These are phyloP conservation scores for Boletus hoseneyae DNA, from an alignment of 1,284 basidiomycete species.

Conservation along the genomic window DNA sequence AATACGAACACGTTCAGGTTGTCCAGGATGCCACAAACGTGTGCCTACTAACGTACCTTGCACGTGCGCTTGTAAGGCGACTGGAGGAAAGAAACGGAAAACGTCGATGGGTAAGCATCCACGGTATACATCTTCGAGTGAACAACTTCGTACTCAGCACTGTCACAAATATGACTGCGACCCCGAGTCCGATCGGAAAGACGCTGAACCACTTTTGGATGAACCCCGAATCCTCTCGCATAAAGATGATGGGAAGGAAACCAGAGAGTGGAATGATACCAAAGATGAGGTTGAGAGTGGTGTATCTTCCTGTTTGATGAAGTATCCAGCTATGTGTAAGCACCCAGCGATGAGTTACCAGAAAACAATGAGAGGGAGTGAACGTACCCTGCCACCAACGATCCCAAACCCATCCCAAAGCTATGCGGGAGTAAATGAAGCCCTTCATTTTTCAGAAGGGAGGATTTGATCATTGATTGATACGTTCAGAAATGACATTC, in stretches of 20 bases:
- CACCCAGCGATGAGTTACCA: not conserved
- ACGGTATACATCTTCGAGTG: not conserved
- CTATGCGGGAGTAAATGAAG: constrained; percentile 18
- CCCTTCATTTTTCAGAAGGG: constrained; percentile 1
- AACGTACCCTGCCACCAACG: constrained; percentile 8
- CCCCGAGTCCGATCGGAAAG: constrained; percentile 16
- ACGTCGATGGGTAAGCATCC: not conserved
- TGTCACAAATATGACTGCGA: constrained; percentile 13
- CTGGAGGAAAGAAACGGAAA: not conserved
- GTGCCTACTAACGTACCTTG: constrained; percentile 4
- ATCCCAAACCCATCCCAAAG: constrained; percentile 17
- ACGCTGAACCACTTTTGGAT: constrained; percentile 17
- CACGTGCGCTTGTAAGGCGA: constrained; percentile 18
- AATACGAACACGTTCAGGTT: not conserved
- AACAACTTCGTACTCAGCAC: constrained; percentile 10
- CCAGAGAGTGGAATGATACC: constrained; percentile 15
- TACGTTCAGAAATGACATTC: not conserved
- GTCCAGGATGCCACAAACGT: not conserved
- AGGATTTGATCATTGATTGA: not conserved
- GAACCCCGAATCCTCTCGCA: constrained; percentile 7
- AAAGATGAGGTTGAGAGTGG: constrained; percentile 11
- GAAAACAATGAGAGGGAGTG: not conserved
- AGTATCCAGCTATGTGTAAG: constrained; percentile 12
- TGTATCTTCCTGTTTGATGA: constrained; percentile 19
- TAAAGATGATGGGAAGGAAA: constrained; percentile 8